These are phyloP conservation scores for Cyclotella atomus DNA, from an alignment of 108 stramenopile species.

Conservation along the genomic window DNA sequence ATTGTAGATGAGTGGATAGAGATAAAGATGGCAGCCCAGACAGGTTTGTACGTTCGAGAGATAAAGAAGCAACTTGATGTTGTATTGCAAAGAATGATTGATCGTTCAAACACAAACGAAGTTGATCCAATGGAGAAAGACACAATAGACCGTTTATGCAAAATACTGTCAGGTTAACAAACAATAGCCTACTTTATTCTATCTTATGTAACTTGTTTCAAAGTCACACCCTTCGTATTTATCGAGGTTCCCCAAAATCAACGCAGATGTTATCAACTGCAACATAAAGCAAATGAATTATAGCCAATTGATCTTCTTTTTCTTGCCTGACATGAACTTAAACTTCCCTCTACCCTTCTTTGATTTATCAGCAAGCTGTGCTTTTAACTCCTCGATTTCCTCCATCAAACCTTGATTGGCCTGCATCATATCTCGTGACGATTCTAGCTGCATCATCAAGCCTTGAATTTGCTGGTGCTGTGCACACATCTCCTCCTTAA, in stretches of 20 bases:
- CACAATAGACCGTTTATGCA: constrained; percentile 9
- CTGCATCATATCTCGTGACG: neutral
- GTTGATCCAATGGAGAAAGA: neutral
- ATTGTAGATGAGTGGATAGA: constrained; percentile 78
- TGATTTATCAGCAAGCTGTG: neutral
- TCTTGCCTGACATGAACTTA: neutral
- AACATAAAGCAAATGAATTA: too few species aligned
- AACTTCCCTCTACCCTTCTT: neutral
- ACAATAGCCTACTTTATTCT: too few species aligned
- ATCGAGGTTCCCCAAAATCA: too few species aligned
- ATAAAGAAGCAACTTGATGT: constrained; percentile 25
- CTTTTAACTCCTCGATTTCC: constrained; percentile 2
- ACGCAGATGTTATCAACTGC: too few species aligned
- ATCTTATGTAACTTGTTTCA: too few species aligned
- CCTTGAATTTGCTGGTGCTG: constrained; percentile 15
- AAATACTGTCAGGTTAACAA: neutral
- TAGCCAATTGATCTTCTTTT: constrained; percentile 6
- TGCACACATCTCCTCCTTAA: constrained; percentile 12
- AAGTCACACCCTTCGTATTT: too few species aligned
- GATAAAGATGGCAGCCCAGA: constrained; percentile 69
- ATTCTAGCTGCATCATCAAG: constrained; percentile 2
- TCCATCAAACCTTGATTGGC: constrained; percentile 5
- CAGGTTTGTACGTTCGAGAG: constrained; percentile 65
- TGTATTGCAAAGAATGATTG: constrained; percentile 30
- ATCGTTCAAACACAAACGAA: constrained; percentile 9